Conservation (phyloP, 371 early-diverging fungal species). For the Mucor racemosus region DNA sequence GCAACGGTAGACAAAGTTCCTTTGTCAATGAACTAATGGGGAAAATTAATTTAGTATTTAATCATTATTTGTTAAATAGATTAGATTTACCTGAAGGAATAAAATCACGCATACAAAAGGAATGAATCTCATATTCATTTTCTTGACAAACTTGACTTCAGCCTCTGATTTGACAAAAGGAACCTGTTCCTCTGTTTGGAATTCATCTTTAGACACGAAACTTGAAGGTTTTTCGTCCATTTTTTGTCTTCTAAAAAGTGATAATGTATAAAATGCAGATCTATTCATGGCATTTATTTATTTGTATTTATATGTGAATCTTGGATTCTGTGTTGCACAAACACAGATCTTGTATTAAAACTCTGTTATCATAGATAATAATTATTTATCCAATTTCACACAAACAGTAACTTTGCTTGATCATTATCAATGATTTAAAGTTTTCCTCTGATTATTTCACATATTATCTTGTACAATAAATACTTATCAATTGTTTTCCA, state of each 20-base stretch:
- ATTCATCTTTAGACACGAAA: background rate
- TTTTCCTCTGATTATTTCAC: too few relatives aligned
- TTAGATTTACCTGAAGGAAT: conserved; percentile 17
- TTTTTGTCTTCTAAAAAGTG: background rate
- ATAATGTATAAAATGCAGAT: too few relatives aligned
- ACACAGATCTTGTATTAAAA: too few relatives aligned
- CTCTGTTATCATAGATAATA: too few relatives aligned
- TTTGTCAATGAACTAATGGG: conserved; percentile 6
- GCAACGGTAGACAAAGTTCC: conserved; percentile 31
- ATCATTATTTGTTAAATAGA: too few relatives aligned
- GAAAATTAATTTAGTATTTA: too few relatives aligned
- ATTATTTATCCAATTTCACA: too few relatives aligned
- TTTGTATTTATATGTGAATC: too few relatives aligned
- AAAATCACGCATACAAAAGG: conserved; percentile 16
- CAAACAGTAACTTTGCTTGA: background rate
- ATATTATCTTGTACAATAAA: too few relatives aligned
- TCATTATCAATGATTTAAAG: too few relatives aligned
- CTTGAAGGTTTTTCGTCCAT: conserved; percentile 1
- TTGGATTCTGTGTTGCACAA: background rate
- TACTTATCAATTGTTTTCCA: too few relatives aligned
- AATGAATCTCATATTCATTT: conserved; percentile 18
- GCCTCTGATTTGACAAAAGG: conserved; percentile 9
- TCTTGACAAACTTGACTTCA: conserved; percentile 12
- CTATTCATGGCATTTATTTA: too few relatives aligned
- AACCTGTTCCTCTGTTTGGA: background rate